Evolutionary conservation across 495 filamentous ascomycete species (phyloP).

Genomic region (Oleoguttula mirabilis): DNA sequence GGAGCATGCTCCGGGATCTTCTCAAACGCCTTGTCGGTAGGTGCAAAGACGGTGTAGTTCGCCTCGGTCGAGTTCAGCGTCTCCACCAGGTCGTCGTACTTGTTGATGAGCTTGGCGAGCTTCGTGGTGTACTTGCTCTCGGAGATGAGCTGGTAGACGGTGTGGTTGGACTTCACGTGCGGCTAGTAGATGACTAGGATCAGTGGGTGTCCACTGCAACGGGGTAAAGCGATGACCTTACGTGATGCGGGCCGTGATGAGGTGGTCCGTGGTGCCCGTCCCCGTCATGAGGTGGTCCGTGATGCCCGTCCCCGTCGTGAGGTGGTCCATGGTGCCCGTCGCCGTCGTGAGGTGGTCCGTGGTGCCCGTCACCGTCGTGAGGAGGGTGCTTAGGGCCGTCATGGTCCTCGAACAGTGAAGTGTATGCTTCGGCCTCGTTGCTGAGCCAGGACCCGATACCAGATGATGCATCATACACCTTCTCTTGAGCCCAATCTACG

Average conservation of each 20-base stretch:
- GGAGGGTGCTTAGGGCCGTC: slow-evolving; percentile 18
- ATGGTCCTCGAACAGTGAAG: slow-evolving; percentile 24
- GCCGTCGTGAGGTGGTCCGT: slow-evolving; percentile 21
- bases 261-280: slow-evolving; percentile 21
- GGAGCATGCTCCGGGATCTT: slow-evolving; percentile 46
- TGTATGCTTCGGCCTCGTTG: slow-evolving; percentile 14
- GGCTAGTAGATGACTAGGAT: slow-evolving; percentile 11
- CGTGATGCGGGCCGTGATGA: too few species aligned
- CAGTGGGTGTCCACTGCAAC: slow-evolving; percentile 16
- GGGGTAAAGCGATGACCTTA: too few species aligned
- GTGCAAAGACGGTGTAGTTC: slow-evolving; percentile 73
- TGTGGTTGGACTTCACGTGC: slow-evolving; percentile 42
- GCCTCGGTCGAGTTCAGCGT: slow-evolving; percentile 52
- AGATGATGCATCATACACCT: too few species aligned
- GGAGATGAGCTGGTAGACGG: slow-evolving; percentile 65
- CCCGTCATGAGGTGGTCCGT: slow-evolving; percentile 21
- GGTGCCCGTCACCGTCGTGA: slow-evolving; percentile 22
- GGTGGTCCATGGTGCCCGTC: slow-evolving; percentile 22
- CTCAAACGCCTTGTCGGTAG: slow-evolving; percentile 61
- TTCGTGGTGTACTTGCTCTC: slow-evolving; percentile 62
- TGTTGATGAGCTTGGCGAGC: slow-evolving; percentile 58
- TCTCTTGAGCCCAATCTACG: too few species aligned
- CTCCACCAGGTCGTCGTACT: slow-evolving; percentile 55
- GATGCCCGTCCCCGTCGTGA: slow-evolving; percentile 21
- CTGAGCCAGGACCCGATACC: slow-evolving; percentile 36